A percentile compares a stretch with the other conserved stretches of the same genome.
Evolutionary conservation across 192 early-diverging fungal genomes (phyloP).

Genomic region (Entrophospora sp.): DNA sequence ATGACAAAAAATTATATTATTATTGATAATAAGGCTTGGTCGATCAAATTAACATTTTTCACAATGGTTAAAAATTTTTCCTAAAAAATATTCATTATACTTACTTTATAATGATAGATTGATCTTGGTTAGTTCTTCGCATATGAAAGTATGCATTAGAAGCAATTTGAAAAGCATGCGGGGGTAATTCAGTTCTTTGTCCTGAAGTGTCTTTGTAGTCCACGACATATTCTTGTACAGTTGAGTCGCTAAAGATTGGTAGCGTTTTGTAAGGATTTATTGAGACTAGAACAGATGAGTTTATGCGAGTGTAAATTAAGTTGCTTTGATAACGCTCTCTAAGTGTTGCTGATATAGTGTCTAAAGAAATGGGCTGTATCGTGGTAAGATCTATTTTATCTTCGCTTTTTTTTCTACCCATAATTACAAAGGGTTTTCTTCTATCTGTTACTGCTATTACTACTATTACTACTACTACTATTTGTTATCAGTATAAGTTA

Average conservation of each 20-base stretch:
- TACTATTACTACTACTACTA: neutral
- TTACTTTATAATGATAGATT: slow-evolving; percentile 83
- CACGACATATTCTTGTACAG: slow-evolving; percentile 64
- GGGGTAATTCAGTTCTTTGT: slow-evolving; percentile 41
- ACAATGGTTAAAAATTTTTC: too few species aligned
- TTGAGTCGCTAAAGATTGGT: slow-evolving; percentile 43
- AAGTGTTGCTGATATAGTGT: slow-evolving; percentile 35
- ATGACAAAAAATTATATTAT: too few species aligned
- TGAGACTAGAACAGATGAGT: slow-evolving; percentile 58
- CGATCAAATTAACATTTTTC: too few species aligned
- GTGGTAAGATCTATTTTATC: slow-evolving; percentile 23
- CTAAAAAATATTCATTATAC: slow-evolving; percentile 10
- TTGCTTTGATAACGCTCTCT: slow-evolving; percentile 45
- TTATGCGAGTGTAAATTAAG: slow-evolving; percentile 60
- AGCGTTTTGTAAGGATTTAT: slow-evolving; percentile 56
- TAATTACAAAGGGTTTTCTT: too few species aligned
- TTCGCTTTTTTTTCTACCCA: slow-evolving; percentile 14
- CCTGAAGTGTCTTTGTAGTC: slow-evolving; percentile 57
- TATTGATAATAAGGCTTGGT: too few species aligned
- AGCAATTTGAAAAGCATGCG: slow-evolving; percentile 82
- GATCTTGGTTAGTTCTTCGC: slow-evolving; percentile 78
- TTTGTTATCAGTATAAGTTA: too few species aligned
- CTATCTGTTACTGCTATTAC: neutral
- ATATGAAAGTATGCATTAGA: slow-evolving; percentile 83
- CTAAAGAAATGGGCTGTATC: slow-evolving; percentile 21